Conservation (phyloP, 164 flowering plant genomes). For the Pachysandra terminalis region DNA sequence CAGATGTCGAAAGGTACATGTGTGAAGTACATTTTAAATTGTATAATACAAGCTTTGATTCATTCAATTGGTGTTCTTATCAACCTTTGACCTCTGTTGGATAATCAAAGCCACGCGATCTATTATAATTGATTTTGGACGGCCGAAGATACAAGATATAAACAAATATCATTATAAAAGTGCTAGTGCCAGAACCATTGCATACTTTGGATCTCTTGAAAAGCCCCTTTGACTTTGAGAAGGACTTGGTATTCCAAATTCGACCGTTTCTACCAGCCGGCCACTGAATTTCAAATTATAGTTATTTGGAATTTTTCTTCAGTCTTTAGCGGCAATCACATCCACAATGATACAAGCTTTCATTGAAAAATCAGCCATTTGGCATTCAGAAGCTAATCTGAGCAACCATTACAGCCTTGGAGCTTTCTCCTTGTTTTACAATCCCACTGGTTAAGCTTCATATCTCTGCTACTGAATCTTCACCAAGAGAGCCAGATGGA, state of each 20-base stretch:
- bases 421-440: conserved; percentile 19
- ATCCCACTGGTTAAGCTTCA: conserved; percentile 1
- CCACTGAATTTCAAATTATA: background rate
- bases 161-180: too few relatives aligned
- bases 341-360: conserved; percentile 14
- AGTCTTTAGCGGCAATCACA: background rate
- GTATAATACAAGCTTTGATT: too few relatives aligned
- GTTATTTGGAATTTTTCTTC: background rate
- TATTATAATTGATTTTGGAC: too few relatives aligned
- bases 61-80: too few relatives aligned
- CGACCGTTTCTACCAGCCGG: background rate
- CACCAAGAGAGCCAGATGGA: background rate
- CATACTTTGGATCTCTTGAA: background rate
- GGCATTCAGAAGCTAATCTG: conserved; percentile 10
- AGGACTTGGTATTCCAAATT: background rate
- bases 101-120: too few relatives aligned
- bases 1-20: too few relatives aligned
- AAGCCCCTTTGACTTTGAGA: too few relatives aligned
- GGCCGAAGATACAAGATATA: too few relatives aligned
- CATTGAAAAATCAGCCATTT: conserved; percentile 32
- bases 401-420: conserved; percentile 9
- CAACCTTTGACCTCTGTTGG: too few relatives aligned
- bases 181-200: too few relatives aligned
- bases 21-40: too few relatives aligned
- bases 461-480: background rate